These are phyloP conservation scores for Diplodia intermedia DNA, from an alignment of 2,329 filamentous ascomycete species.

Conservation along the genomic window DNA sequence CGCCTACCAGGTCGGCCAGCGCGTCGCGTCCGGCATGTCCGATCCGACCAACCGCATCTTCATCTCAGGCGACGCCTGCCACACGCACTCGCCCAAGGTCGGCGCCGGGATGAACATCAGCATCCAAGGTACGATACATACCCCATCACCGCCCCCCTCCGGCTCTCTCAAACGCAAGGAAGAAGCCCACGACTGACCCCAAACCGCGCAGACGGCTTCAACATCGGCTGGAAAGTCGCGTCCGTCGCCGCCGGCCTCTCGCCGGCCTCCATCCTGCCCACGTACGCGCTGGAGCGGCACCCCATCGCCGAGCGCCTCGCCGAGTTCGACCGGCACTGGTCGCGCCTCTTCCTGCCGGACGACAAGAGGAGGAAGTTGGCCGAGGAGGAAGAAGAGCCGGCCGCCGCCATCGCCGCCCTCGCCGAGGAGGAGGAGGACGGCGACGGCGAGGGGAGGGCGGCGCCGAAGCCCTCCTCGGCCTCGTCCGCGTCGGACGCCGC, in stretches of 20 bases:
- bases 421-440: background rate
- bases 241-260: conserved; percentile 40
- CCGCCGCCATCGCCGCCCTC: too few relatives aligned
- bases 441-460: too few relatives aligned
- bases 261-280: conserved; percentile 40
- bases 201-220: conserved; percentile 59
- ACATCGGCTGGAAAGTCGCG: conserved; percentile 64
- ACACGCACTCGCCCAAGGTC: conserved; percentile 74
- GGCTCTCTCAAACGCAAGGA: background rate
- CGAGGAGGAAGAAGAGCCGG: too few relatives aligned
- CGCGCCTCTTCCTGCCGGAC: background rate
- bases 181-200: too few relatives aligned
- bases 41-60: conserved; percentile 60
- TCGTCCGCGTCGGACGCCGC: too few relatives aligned
- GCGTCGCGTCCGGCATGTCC: conserved; percentile 66
- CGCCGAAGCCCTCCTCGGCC: too few relatives aligned
- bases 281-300: background rate
- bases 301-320: background rate
- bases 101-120: conserved; percentile 70
- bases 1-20: conserved; percentile 73
- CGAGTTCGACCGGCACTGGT: background rate
- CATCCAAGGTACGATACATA: conserved; percentile 53
- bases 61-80: conserved; percentile 70
- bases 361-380: background rate
- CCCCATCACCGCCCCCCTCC: background rate